Evolutionary conservation across 2,329 filamentous ascomycete species (phyloP).

Genomic region (Aureobasidium sp.): DNA sequence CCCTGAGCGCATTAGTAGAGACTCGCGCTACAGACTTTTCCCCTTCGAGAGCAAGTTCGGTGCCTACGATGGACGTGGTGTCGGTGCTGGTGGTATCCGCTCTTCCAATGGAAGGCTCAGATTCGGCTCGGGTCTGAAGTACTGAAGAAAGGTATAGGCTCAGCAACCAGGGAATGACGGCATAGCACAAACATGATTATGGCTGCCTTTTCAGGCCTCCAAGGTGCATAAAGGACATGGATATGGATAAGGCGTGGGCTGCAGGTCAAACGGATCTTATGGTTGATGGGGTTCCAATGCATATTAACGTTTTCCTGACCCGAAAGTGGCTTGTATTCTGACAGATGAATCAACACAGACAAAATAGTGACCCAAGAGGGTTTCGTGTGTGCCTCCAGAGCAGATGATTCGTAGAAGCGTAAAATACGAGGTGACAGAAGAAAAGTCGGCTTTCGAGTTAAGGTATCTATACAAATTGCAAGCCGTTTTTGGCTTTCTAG

Average conservation of each 20-base stretch:
- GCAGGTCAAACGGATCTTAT: not conserved
- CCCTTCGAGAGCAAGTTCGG: slow-evolving; percentile 18
- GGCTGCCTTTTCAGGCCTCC: not conserved
- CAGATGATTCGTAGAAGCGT: not conserved
- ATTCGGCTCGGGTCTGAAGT: not conserved
- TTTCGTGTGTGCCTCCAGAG: not conserved
- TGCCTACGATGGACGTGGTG: slow-evolving; percentile 13
- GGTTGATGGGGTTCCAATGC: not conserved
- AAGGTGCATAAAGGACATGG: not conserved
- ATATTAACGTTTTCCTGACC: not conserved
- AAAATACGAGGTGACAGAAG: not conserved
- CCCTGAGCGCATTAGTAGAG: slow-evolving; percentile 29
- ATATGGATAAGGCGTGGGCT: not conserved
- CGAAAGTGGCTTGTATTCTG: not conserved
- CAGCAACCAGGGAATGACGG: not conserved
- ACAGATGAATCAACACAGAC: not conserved
- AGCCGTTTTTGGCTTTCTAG: slow-evolving; percentile 29
- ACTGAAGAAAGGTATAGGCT: not conserved
- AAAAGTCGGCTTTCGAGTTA: slow-evolving; percentile 5
- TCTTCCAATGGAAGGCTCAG: not conserved
- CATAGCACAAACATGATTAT: not conserved
- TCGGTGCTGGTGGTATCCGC: not conserved
- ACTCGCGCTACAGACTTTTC: slow-evolving; percentile 26
- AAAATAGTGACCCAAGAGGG: not conserved
- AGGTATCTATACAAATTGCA: slow-evolving; percentile 10